Evolutionary conservation across 1,139 yeast genomes (phyloP).

Genomic region (Blastobotrys persicus): DNA sequence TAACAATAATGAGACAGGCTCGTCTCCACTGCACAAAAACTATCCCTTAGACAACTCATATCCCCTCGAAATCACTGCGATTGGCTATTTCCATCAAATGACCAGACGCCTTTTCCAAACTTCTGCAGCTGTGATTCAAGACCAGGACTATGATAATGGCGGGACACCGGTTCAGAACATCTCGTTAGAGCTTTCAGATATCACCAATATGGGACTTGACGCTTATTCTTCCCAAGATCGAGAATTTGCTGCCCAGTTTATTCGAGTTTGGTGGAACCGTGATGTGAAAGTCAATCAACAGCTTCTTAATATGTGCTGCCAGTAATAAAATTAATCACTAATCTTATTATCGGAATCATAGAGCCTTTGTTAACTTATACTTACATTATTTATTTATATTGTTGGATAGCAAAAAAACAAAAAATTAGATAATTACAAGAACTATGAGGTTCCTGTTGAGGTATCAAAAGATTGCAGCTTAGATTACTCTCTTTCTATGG

Average conservation of each 20-base stretch:
- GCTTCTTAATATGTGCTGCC: slow-evolving; percentile 1
- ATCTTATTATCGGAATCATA: too few relatives aligned
- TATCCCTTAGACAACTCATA: slow-evolving; percentile 1
- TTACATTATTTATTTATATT: too few relatives aligned
- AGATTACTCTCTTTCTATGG: too few relatives aligned
- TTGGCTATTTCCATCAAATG: slow-evolving; percentile 35
- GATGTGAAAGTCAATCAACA: slow-evolving; percentile 8
- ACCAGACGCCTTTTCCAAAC: slow-evolving; percentile 30
- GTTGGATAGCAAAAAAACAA: too few relatives aligned
- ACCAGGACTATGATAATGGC: slow-evolving; percentile 20
- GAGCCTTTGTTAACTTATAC: too few relatives aligned
- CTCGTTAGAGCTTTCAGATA: slow-evolving; percentile 41
- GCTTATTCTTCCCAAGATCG: slow-evolving; percentile 61
- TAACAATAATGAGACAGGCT: not conserved
- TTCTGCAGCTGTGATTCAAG: slow-evolving; percentile 21
- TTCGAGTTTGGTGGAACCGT: slow-evolving; percentile 55
- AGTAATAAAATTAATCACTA: not conserved
- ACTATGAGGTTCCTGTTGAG: too few relatives aligned
- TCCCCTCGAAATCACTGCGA: slow-evolving; percentile 25
- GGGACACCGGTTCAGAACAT: slow-evolving; percentile 42
- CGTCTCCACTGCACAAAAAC: not conserved
- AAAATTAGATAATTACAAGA: too few relatives aligned
- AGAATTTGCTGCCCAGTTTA: slow-evolving; percentile 53
- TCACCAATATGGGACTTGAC: slow-evolving; percentile 71
- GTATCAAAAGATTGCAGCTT: too few relatives aligned